phyloP scores from a whole-genome alignment of 805 yeast species.

The Nakazawaea ambrosiae region DNA sequence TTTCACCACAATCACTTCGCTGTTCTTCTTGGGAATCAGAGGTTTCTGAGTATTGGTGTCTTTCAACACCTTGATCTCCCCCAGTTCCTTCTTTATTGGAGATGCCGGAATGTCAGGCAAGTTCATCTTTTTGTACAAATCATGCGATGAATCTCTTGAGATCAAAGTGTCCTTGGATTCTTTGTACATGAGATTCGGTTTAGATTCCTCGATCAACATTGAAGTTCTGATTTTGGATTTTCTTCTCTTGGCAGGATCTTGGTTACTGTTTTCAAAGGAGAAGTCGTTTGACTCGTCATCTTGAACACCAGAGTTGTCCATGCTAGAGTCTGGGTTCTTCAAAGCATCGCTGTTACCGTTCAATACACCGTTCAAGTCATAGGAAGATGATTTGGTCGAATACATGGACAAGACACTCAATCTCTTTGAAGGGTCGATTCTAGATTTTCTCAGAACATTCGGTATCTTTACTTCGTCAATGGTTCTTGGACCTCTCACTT shows the following conservation, averaged over 20 bases:
- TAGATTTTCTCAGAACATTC: slow-evolving; percentile 61
- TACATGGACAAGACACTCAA: slow-evolving; percentile 66
- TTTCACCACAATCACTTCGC: background rate
- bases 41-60: slow-evolving; percentile 3
- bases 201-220: slow-evolving; percentile 13
- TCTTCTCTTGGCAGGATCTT: slow-evolving; percentile 18
- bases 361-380: slow-evolving; percentile 43
- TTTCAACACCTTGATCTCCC: slow-evolving; percentile 7
- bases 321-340: slow-evolving; percentile 9
- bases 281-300: slow-evolving; percentile 4
- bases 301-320: slow-evolving; percentile 6
- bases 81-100: slow-evolving; percentile 23
- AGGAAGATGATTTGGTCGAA: slow-evolving; percentile 60
- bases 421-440: slow-evolving; percentile 59
- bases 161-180: slow-evolving; percentile 35
- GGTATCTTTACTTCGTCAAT: slow-evolving; percentile 65
- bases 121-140: slow-evolving; percentile 38
- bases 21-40: slow-evolving; percentile 1
- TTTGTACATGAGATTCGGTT: slow-evolving; percentile 18
- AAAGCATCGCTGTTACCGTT: slow-evolving; percentile 16
- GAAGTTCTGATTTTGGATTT: slow-evolving; percentile 21
- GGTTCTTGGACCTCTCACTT: slow-evolving; percentile 33
- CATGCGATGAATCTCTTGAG: slow-evolving; percentile 27
- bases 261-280: slow-evolving; percentile 8
- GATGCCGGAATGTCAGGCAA: slow-evolving; percentile 40